These are phyloP conservation scores for Paramecium primaurelia DNA, from an alignment of 73 alveolate species.

Conservation along the genomic window DNA sequence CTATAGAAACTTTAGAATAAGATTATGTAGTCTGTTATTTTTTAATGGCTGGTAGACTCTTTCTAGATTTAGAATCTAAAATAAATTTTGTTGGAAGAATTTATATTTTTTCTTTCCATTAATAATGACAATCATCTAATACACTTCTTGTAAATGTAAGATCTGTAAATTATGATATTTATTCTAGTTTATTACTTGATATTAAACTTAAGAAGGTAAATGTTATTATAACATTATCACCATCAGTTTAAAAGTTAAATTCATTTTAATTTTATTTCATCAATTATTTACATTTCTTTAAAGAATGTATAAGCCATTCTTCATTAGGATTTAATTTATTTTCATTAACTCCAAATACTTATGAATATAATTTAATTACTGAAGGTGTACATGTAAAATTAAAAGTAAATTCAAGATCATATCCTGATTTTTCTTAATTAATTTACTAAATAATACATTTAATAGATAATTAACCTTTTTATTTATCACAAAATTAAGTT, in stretches of 20 bases:
- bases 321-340: background rate
- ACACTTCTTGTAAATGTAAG: background rate
- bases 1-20: background rate
- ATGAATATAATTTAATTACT: background rate
- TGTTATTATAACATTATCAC: background rate
- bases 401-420: background rate
- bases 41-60: background rate
- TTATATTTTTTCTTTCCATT: constrained; percentile 4
- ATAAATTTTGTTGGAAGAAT: background rate
- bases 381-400: background rate
- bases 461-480: background rate
- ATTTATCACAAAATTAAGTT: background rate
- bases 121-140: background rate
- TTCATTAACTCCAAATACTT: background rate
- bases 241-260: background rate
- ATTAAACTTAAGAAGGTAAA: background rate
- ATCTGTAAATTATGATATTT: background rate
- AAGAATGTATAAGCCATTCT: background rate
- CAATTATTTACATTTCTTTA: background rate
- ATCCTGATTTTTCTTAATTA: background rate
- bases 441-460: background rate
- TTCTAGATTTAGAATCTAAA: background rate
- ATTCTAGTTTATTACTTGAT: background rate
- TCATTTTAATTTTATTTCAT: background rate
- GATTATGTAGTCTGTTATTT: background rate